These are phyloP conservation scores for Hypholoma fasciculare DNA, from an alignment of 768 basidiomycete species.

Conservation along the genomic window DNA sequence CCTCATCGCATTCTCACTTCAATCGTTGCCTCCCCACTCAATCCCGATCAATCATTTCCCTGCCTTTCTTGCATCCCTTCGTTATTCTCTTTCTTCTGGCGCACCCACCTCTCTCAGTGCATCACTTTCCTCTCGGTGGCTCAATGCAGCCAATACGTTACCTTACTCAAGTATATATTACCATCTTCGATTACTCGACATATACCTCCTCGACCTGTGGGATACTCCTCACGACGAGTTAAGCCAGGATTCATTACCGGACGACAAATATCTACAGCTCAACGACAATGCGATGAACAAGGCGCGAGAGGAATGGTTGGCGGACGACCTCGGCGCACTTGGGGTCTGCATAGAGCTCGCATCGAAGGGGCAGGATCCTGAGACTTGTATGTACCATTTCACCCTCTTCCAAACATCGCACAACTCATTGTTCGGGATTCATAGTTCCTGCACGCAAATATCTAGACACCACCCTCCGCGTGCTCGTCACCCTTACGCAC, in stretches of 20 bases:
- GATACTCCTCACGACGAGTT: slow-evolving; percentile 9
- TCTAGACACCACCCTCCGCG: slow-evolving; percentile 58
- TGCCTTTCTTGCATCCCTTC: slow-evolving; percentile 32
- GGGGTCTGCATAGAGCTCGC: slow-evolving; percentile 48
- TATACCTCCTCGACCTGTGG: slow-evolving; percentile 65
- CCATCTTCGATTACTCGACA: slow-evolving; percentile 61
- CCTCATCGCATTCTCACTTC: slow-evolving; percentile 51
- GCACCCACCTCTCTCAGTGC: slow-evolving; percentile 34
- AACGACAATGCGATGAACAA: slow-evolving; percentile 27
- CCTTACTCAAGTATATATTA: slow-evolving; percentile 48
- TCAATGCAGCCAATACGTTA: slow-evolving; percentile 16
- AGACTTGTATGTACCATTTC: slow-evolving; percentile 14
- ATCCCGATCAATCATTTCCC: slow-evolving; percentile 36
- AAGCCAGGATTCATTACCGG: slow-evolving; percentile 7
- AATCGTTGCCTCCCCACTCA: slow-evolving; percentile 44
- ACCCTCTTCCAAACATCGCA: neutral
- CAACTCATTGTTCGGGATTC: neutral
- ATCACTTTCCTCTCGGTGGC: slow-evolving; percentile 34
- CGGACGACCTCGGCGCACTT: slow-evolving; percentile 48
- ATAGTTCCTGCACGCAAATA: slow-evolving; percentile 42
- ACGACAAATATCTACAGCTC: slow-evolving; percentile 5
- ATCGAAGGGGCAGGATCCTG: slow-evolving; percentile 11
- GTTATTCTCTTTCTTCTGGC: slow-evolving; percentile 28
- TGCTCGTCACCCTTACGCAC: slow-evolving; percentile 74
- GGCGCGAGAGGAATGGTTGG: slow-evolving; percentile 45